Evolutionary conservation across 768 basidiomycete species (phyloP).

Genomic region (Exidia glandulosa): DNA sequence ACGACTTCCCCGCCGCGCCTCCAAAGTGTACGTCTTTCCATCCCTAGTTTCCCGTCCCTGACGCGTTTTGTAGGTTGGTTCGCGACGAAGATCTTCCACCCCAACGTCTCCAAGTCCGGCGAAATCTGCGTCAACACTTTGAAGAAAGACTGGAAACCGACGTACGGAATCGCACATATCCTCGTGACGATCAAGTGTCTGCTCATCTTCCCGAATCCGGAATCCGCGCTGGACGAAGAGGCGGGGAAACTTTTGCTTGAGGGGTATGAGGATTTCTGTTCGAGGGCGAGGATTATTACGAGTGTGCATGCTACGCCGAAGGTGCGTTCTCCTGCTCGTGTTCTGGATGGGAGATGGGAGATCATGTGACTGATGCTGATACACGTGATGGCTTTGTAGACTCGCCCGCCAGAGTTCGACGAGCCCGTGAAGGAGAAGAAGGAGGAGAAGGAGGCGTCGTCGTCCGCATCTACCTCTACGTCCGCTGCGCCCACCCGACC

Average conservation of each 20-base stretch:
- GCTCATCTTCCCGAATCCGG: slow-evolving; percentile 93
- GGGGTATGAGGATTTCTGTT: slow-evolving; percentile 80
- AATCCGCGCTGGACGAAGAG: slow-evolving; percentile 92
- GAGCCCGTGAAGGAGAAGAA: slow-evolving; percentile 22
- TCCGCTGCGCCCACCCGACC: slow-evolving; percentile 13
- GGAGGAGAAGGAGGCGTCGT: slow-evolving; percentile 6
- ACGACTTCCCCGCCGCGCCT: slow-evolving; percentile 87
- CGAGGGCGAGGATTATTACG: slow-evolving; percentile 80
- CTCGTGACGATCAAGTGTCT: slow-evolving; percentile 90
- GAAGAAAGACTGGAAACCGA: slow-evolving; percentile 93
- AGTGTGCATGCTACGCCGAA: slow-evolving; percentile 84
- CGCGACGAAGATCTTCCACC: slow-evolving; percentile 92
- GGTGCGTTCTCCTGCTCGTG: slow-evolving; percentile 14
- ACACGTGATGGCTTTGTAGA: slow-evolving; percentile 10
- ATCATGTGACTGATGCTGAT: background rate
- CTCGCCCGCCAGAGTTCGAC: slow-evolving; percentile 58
- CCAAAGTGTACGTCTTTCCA: slow-evolving; percentile 66
- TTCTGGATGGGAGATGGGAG: background rate
- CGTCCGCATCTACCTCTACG: slow-evolving; percentile 18
- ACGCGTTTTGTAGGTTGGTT: slow-evolving; percentile 58
- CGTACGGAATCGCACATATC: slow-evolving; percentile 85
- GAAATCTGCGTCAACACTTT: slow-evolving; percentile 97
- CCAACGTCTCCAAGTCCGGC: slow-evolving; percentile 80
- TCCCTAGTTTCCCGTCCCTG: background rate
- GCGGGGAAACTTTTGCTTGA: slow-evolving; percentile 87